phyloP scores from a whole-genome alignment of 345 rosid species.

The Alliaria petiolata region DNA sequence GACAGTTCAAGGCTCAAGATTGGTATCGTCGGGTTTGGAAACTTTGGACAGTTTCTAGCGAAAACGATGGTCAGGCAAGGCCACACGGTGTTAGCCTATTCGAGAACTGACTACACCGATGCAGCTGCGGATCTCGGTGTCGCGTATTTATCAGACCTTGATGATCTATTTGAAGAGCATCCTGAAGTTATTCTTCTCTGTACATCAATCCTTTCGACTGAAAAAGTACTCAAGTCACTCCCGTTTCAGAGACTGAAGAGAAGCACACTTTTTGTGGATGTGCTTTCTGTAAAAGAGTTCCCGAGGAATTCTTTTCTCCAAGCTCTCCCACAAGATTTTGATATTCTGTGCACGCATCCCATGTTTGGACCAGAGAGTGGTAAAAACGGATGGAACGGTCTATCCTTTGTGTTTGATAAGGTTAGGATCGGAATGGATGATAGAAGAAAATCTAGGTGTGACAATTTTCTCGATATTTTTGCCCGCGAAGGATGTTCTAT shows the following conservation, averaged over 20 bases:
- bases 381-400: slow-evolving; percentile 66
- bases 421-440: slow-evolving; percentile 57
- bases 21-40: slow-evolving; percentile 75
- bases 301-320: slow-evolving; percentile 58
- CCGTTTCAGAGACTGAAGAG: slow-evolving; percentile 74
- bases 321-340: slow-evolving; percentile 52
- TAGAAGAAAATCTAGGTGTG: slow-evolving; percentile 46
- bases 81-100: slow-evolving; percentile 64
- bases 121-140: slow-evolving; percentile 53
- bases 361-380: slow-evolving; percentile 94
- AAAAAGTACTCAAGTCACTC: slow-evolving; percentile 61
- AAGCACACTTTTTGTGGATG: slow-evolving; percentile 85
- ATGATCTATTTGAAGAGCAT: slow-evolving; percentile 82
- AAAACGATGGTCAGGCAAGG: slow-evolving; percentile 61
- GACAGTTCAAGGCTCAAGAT: slow-evolving; percentile 58
- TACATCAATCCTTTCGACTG: slow-evolving; percentile 72
- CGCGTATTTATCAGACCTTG: slow-evolving; percentile 49
- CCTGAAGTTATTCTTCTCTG: slow-evolving; percentile 76
- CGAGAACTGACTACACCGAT: slow-evolving; percentile 60
- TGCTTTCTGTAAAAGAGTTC: slow-evolving; percentile 82
- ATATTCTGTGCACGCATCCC: slow-evolving; percentile 76
- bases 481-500: slow-evolving; percentile 70
- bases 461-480: slow-evolving; percentile 60
- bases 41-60: slow-evolving; percentile 75
- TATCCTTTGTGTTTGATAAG: slow-evolving; percentile 68